These are phyloP conservation scores for Arxiozyma slooffiae DNA, from an alignment of 1,139 yeast genomes.

Conservation along the genomic window DNA sequence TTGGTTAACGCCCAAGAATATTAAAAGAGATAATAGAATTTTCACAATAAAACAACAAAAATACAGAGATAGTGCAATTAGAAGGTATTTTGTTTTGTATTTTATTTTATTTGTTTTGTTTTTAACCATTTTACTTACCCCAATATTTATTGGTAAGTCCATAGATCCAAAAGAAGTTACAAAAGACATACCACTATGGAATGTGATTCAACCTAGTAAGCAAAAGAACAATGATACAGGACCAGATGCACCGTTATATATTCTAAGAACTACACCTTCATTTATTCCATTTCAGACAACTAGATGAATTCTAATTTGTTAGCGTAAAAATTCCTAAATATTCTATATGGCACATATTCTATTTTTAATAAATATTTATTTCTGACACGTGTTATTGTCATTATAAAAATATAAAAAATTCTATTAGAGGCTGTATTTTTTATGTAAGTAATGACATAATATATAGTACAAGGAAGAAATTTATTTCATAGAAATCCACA, in stretches of 20 bases:
- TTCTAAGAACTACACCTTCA: constrained; percentile 24
- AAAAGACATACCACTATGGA: constrained; percentile 21
- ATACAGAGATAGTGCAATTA: constrained; percentile 34
- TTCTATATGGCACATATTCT: background rate
- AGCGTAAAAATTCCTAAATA: background rate
- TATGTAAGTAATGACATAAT: background rate
- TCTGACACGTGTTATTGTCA: background rate
- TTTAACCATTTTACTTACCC: constrained; percentile 35
- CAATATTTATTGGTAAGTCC: constrained; percentile 32
- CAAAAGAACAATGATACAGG: constrained; percentile 61
- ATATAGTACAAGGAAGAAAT: background rate
- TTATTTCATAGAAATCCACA: background rate
- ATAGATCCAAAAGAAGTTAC: constrained; percentile 19
- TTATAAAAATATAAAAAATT: too few relatives aligned
- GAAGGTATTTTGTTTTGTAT: constrained; percentile 37
- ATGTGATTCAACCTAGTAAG: constrained; percentile 45
- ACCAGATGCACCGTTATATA: constrained; percentile 27
- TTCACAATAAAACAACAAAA: constrained; percentile 32
- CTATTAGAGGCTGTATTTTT: background rate
- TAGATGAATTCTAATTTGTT: background rate
- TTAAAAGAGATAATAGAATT: constrained; percentile 38
- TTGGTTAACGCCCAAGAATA: constrained; percentile 64
- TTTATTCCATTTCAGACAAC: constrained; percentile 23
- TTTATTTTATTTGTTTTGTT: constrained; percentile 35
- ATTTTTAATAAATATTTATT: too few relatives aligned